These are phyloP conservation scores for Boletus pseudo-olivaceus DNA, from an alignment of 768 basidiomycete species.

Conservation along the genomic window DNA sequence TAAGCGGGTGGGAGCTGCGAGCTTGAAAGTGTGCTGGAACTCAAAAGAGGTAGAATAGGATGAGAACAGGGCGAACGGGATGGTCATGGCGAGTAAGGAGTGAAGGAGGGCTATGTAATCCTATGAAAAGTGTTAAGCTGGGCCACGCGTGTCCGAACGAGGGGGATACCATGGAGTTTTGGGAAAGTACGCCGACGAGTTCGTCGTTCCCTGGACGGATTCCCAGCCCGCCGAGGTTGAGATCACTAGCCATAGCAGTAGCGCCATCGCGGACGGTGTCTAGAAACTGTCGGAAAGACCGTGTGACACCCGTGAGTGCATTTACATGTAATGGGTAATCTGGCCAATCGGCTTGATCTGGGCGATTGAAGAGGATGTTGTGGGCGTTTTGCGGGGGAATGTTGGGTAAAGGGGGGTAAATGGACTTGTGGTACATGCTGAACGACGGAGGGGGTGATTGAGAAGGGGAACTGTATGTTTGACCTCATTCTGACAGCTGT, in stretches of 20 bases:
- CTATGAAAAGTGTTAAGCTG: conserved; percentile 28
- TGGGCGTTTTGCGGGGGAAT: conserved; percentile 52
- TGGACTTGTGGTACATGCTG: conserved; percentile 55
- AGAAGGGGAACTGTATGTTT: neutral
- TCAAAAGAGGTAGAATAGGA: conserved; percentile 56
- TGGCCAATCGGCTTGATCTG: conserved; percentile 51
- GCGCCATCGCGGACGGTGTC: conserved; percentile 51
- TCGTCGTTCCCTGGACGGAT: conserved; percentile 46
- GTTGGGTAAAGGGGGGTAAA: conserved; percentile 49
- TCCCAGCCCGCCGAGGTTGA: conserved; percentile 53
- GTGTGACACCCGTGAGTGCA: conserved; percentile 43
- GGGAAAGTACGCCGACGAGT: conserved; percentile 66
- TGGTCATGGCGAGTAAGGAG: conserved; percentile 44
- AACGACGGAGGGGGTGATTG: neutral
- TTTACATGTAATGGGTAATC: conserved; percentile 59
- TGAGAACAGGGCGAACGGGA: conserved; percentile 53
- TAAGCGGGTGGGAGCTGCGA: conserved; percentile 47
- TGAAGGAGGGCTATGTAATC: conserved; percentile 53
- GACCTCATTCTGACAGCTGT: neutral
- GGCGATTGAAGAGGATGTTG: conserved; percentile 50
- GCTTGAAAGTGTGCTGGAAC: conserved; percentile 46
- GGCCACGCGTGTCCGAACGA: neutral
- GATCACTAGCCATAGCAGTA: conserved; percentile 51
- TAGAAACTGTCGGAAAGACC: conserved; percentile 47
- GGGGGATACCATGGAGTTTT: conserved; percentile 57